Evolutionary conservation across 306 rosid genomes (phyloP).

Genomic region (Cucurbita moschata): DNA sequence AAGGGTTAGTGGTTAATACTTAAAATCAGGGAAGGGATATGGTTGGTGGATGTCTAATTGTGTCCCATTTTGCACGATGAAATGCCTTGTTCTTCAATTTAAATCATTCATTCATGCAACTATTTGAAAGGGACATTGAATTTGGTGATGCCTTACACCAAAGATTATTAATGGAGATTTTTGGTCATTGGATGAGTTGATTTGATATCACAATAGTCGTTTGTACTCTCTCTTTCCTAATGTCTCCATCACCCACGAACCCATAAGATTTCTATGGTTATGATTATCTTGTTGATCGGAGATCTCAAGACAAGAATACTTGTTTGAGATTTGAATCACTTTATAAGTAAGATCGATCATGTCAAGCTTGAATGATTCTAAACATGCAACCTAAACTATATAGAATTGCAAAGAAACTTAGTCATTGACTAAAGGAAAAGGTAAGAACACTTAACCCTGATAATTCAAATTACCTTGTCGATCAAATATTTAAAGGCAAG

Average conservation of each 20-base stretch:
- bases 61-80: not conserved
- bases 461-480: no score
- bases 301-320: no score
- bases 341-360: no score
- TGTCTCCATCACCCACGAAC: not conserved
- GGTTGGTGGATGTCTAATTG: constrained; percentile 4
- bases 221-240: not conserved
- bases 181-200: not conserved
- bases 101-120: not conserved
- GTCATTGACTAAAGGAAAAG: no score
- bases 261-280: not conserved
- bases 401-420: no score
- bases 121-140: not conserved
- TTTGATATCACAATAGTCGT: not conserved
- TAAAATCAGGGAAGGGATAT: not conserved
- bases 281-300: no score
- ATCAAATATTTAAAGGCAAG: no score
- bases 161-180: not conserved
- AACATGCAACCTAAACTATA: no score
- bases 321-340: no score
- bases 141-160: not conserved
- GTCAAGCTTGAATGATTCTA: no score
- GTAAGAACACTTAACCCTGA: no score
- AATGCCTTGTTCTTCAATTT: not conserved
- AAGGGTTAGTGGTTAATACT: constrained; percentile 7